A percentile compares a stretch with the other conserved stretches of the same genome.
Conservation (phyloP, 352 stramenopile species). For the Phytopythium sindhum region DNA sequence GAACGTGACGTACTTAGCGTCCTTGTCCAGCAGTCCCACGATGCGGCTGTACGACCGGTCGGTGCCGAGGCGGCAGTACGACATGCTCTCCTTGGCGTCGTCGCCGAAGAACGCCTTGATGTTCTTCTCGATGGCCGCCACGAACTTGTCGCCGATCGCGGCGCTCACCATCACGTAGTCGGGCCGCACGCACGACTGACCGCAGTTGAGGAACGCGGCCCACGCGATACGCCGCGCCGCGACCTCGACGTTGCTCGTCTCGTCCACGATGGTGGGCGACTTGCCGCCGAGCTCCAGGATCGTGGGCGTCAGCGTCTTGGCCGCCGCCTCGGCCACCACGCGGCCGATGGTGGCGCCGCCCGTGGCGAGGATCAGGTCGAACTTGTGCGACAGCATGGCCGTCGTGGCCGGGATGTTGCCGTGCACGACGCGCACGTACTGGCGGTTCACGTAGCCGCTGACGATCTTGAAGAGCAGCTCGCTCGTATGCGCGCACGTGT, state of each 20-base stretch:
- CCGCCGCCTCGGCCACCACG: slow-evolving; percentile 87
- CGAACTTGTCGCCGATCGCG: slow-evolving; percentile 54
- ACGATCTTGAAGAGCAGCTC: slow-evolving; percentile 46
- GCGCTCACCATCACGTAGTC: slow-evolving; percentile 91
- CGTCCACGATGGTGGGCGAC: slow-evolving; percentile 80
- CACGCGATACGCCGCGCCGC: slow-evolving; percentile 79
- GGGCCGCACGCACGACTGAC: slow-evolving; percentile 93
- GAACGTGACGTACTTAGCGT: slow-evolving; percentile 50
- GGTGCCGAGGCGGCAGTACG: slow-evolving; percentile 70
- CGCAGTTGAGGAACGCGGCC: slow-evolving; percentile 86
- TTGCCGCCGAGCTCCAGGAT: slow-evolving; percentile 95
- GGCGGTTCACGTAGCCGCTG: slow-evolving; percentile 53
- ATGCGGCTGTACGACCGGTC: slow-evolving; percentile 51
- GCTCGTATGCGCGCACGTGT: slow-evolving; percentile 55
- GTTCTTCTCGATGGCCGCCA: slow-evolving; percentile 34
- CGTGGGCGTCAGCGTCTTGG: slow-evolving; percentile 92
- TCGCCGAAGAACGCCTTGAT: slow-evolving; percentile 52
- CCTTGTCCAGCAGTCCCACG: slow-evolving; percentile 47
- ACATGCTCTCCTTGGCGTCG: slow-evolving; percentile 40
- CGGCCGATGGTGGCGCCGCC: slow-evolving; percentile 71
- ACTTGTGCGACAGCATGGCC: slow-evolving; percentile 66
- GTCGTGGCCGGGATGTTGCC: slow-evolving; percentile 70
- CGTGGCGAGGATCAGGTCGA: slow-evolving; percentile 78
- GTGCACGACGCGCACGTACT: slow-evolving; percentile 72
- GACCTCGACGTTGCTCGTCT: slow-evolving; percentile 49